These are phyloP conservation scores for Austroboletus eburneus DNA, from an alignment of 768 basidiomycete species.

Conservation along the genomic window DNA sequence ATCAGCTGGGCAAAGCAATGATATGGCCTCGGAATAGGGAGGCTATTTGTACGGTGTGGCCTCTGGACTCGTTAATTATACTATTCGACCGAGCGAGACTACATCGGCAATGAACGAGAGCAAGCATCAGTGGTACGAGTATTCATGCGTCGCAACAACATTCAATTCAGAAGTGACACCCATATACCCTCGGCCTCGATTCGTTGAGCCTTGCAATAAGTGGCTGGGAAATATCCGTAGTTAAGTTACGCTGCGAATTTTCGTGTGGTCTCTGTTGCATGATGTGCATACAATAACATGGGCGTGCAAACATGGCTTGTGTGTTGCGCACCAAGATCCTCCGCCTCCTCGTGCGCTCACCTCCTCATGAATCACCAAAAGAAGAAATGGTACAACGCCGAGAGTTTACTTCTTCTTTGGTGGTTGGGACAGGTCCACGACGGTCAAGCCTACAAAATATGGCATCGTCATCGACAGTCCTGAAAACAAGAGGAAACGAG, in stretches of 20 bases:
- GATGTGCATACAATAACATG: slow-evolving; percentile 16
- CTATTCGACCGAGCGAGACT: too few species aligned
- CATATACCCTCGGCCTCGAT: too few species aligned
- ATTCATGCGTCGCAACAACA: too few species aligned
- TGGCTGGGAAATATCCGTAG: too few species aligned
- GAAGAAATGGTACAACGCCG: slow-evolving; percentile 6
- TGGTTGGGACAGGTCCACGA: slow-evolving; percentile 60
- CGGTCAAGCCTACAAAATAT: slow-evolving; percentile 55
- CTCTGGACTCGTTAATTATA: too few species aligned
- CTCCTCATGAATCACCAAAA: not conserved
- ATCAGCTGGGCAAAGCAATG: slow-evolving; percentile 17
- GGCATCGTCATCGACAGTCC: not conserved
- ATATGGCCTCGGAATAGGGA: slow-evolving; percentile 2
- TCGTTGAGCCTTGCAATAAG: too few species aligned
- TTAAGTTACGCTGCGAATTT: not conserved
- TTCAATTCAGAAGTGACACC: too few species aligned
- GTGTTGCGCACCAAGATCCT: slow-evolving; percentile 6
- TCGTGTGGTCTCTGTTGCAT: slow-evolving; percentile 13
- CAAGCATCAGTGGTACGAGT: too few species aligned
- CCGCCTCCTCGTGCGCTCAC: slow-evolving; percentile 1
- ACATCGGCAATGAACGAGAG: too few species aligned
- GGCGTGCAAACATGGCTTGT: slow-evolving; percentile 18
- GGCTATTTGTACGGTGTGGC: too few species aligned
- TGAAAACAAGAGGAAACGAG: not conserved
- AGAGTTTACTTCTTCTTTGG: slow-evolving; percentile 67